Evolutionary conservation across 2,329 filamentous ascomycete species (phyloP), one percentile per base, ranked within the genome.

Genomic region (Botrytis squamosa): DNA sequence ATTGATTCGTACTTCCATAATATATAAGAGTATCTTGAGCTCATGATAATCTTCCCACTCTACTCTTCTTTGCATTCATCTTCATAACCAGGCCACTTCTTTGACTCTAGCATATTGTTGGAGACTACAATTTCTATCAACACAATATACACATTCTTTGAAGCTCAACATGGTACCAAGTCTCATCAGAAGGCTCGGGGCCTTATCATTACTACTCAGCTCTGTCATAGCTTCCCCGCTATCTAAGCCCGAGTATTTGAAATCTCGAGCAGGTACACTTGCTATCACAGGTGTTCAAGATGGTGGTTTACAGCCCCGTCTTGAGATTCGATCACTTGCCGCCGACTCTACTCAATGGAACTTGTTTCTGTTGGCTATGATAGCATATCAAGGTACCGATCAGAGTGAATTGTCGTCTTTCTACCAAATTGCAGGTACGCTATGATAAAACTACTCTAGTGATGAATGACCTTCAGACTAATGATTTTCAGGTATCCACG

Each of bases 281-380:
- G 44, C 72, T 40, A 71, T 73, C 29, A 71, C 67, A 33, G 72
- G 72, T 49, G 46, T 66, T 65, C 36, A 59, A 22, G 55, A 55
- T 71, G 25, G 60, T 49, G 68, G 68, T 29, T 38, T 74, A 42
- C 83, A 82, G 12, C 75, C 83, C 38, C 88, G 93, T 76, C 85
- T 86, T 67, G 92, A 96, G 79, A 88, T 96, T 76, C 86, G 90
- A 64, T 84, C 91, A 62, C 85, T 96, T 77, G 84, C 88, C 75
- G 83, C 86, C 70, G 86, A 74, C 40, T 80, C 85, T 16, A 89
- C 92, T 78, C 86, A 88, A 80, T 93, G 91, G 89, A 93, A 92
- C 80, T 82, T 96, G 74, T 96, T 91, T 81, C 84, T 97, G 42
- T 86, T 95, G 68, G 91, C 91, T 18, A 85, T 95, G 79, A 89